These are phyloP conservation scores for Chrysoporthe deuterocubensis DNA, from an alignment of 2,329 filamentous ascomycete genomes.

Conservation along the genomic window DNA sequence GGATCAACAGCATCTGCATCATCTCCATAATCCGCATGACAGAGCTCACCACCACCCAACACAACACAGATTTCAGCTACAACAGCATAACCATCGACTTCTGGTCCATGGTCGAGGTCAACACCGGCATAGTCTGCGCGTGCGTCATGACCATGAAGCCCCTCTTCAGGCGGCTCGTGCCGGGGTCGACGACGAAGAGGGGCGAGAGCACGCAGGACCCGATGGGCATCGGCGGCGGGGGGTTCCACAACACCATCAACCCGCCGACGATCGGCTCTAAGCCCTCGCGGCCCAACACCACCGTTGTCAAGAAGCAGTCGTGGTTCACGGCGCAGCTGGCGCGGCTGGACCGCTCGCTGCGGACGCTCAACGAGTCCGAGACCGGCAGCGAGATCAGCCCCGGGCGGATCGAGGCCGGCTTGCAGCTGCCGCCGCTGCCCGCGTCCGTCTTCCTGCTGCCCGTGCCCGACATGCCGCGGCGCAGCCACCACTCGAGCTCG, in stretches of 20 bases:
- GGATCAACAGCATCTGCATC: constrained; percentile 32
- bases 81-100: constrained; percentile 31
- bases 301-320: constrained; percentile 22
- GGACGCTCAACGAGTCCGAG: constrained; percentile 21
- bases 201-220: constrained; percentile 10
- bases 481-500: constrained; percentile 18
- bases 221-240: neutral
- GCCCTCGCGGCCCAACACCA: constrained; percentile 13
- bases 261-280: constrained; percentile 25
- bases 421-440: constrained; percentile 9
- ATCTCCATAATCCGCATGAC: constrained; percentile 35
- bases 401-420: neutral
- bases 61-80: constrained; percentile 31
- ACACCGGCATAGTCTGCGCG: constrained; percentile 36
- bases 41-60: constrained; percentile 26
- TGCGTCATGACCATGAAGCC: constrained; percentile 37
- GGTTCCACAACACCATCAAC: constrained; percentile 9
- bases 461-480: constrained; percentile 12
- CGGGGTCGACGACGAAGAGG: constrained; percentile 10
- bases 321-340: constrained; percentile 28
- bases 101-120: constrained; percentile 36
- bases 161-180: constrained; percentile 34
- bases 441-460: constrained; percentile 11
- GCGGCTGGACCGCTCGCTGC: constrained; percentile 22
- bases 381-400: constrained; percentile 1